Base-by-base conservation (phyloP, 2,329 filamentous ascomycete genomes). In the Fusarium sp. region DNA sequence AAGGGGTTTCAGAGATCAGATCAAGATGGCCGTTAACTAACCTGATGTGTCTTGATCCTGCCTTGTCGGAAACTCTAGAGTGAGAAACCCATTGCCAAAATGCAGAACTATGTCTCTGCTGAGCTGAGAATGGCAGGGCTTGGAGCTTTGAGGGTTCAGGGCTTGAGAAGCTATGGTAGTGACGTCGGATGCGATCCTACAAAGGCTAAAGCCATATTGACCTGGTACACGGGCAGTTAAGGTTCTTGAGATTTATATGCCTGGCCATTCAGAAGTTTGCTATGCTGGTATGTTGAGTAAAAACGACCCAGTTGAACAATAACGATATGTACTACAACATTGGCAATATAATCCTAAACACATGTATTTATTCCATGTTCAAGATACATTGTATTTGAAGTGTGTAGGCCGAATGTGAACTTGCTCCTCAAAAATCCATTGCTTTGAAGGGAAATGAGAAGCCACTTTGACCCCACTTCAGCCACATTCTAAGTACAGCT, bases 401-500 rank as follows among this genome's bases (percentile, higher is more conserved):
- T 37, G 51, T 32, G 22, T 44, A 54, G 58, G 33, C 52, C 30
- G 11, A 48, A 62, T 55, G 43, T 53, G 39, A 65, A 39, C 54
- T 65, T 45, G 53, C 43, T 39, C 54, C 54, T 60, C 54, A 47
- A 50, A 56, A 47, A 22, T 47, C 47, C 56, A 61, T 51, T 10
- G 35, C 32, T 56, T 44, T 46, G 15, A 23, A 52, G 48, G 41
- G 50, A 66, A 68, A 68, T 68, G 65, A 68, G 48, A 27, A 62
- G 61, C 65, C 48, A 69, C 44, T 33, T 37, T 46, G 33, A 62
- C 61, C 51, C 65, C 65, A 68, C 65, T 51, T 62, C 65, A 69
- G 65, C 65, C 65, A 68, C 65, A 66, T 43, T 32, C 25, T 23
- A 39, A 20, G 35, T 56, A 45, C 48, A 39, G 48, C 48, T 66